Base-by-base conservation (phyloP, 495 filamentous ascomycete genomes). In the Daldinia decipiens region DNA sequence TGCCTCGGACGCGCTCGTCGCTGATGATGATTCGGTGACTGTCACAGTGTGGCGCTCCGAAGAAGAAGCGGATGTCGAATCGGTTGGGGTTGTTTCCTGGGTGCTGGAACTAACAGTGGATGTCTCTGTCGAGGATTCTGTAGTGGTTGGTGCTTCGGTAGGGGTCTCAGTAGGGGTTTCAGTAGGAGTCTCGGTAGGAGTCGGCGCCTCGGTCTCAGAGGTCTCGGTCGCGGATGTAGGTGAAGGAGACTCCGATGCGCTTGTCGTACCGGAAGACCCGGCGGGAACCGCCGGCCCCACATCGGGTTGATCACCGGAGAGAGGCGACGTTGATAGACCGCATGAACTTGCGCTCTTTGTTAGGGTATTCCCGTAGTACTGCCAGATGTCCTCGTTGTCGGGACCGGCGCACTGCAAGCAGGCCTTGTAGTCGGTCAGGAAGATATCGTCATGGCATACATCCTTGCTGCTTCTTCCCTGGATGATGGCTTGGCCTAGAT, bases 391-490 rank as follows among this genome's bases (percentile, higher is more conserved):
- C 9, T 64, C 19, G 58, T 81, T 78, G 43, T 82, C 80, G 4
- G 80, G 79, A 0, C 81, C 76, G 5, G 84, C 79, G 59, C 84
- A 87, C 50, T 81, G 65, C 34, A 87, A 69, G 43, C 84, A 86
- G 2, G 53, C 71, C 27, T 73, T 66, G 55, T 85, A 81, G 52
- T 82, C 76, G 36, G 76, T 61, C 15, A 80, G 74, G 73, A 84
- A 87, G 29, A 76, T 76, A 0, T 76, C 66, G 67, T 80, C 76
- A 43, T 76, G 71, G 74, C 84, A 87, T 55, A 77, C 81, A 53
- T 75, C 74, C 13, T 58, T 21, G 64, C 71, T 75, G 31, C n/a
- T 54, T 21, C 76, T 72, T 21, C 78, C 74, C 43, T 79, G 65
- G 9, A 76, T 63, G 36, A 86, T 85, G 2, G 82, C 80, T 32